phyloP scores from a whole-genome alignment of 2,329 filamentous ascomycete genomes.

The Beauveria rudraprayagi region DNA sequence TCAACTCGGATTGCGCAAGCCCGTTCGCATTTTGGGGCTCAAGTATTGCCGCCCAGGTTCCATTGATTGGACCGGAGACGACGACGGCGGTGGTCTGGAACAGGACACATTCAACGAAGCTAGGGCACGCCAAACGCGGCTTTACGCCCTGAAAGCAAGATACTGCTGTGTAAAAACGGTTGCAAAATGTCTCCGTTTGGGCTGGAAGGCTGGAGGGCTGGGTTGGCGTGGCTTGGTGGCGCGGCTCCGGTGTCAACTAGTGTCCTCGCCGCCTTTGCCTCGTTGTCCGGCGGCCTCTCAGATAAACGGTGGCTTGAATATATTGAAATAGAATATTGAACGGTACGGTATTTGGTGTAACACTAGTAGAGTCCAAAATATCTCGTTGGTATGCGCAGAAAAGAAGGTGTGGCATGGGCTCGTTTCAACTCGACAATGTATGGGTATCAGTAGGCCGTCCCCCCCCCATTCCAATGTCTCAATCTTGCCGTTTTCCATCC shows the following conservation, averaged over 20 bases:
- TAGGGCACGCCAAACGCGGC: neutral
- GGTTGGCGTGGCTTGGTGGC: neutral
- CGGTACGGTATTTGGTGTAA: too few relatives aligned
- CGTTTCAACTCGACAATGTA: neutral
- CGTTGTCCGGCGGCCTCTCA: neutral
- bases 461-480: neutral
- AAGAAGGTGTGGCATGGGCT: neutral
- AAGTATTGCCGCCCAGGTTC: too few relatives aligned
- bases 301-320: too few relatives aligned
- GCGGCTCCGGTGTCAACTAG: neutral
- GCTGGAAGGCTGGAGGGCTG: neutral
- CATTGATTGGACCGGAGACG: neutral
- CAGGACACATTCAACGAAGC: neutral
- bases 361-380: too few relatives aligned
- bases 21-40: too few relatives aligned
- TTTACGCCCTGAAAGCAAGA: neutral
- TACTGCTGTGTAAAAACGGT: neutral
- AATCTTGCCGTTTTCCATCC: neutral
- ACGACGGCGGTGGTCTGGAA: neutral
- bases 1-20: too few relatives aligned
- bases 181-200: neutral
- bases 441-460: too few relatives aligned
- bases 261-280: neutral
- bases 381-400: neutral
- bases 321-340: too few relatives aligned